Evolutionary conservation across 352 stramenopile genomes (phyloP).

Genomic region (Phytophthora boehmeriae): DNA sequence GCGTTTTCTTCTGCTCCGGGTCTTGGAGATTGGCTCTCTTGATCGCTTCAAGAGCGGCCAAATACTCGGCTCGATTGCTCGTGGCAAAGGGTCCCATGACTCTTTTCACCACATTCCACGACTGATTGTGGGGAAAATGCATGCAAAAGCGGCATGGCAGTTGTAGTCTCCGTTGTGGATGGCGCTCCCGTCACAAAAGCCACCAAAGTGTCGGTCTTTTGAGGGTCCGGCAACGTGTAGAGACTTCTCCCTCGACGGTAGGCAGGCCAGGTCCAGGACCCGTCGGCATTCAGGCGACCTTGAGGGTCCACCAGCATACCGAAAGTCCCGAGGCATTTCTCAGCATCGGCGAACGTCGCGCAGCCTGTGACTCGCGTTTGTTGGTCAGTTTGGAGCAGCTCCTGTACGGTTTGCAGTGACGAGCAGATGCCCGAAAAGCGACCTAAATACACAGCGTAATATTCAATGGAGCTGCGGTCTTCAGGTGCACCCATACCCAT

Average conservation of each 20-base stretch:
- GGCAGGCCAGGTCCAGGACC: conserved; percentile 8
- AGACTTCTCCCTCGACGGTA: background rate
- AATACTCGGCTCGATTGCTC: conserved; percentile 23
- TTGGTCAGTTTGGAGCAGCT: background rate
- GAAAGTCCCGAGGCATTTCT: background rate
- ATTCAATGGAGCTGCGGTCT: background rate
- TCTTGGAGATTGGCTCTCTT: conserved; percentile 20
- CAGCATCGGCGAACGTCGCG: conserved; percentile 4
- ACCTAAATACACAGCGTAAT: background rate
- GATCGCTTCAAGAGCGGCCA: conserved; percentile 17
- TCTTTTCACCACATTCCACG: conserved; percentile 5
- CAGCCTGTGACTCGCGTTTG: background rate
- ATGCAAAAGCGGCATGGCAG: conserved; percentile 10
- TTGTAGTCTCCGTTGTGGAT: conserved; percentile 7
- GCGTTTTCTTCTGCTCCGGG: conserved; percentile 7
- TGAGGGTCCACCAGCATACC: conserved; percentile 8
- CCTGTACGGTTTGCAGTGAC: background rate
- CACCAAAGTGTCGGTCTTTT: conserved; percentile 3
- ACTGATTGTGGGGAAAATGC: conserved; percentile 15
- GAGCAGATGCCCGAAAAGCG: conserved; percentile 11
- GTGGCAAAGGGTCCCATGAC: conserved; percentile 1
- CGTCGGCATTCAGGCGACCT: background rate
- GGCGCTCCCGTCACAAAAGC: conserved; percentile 23
- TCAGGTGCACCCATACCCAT: background rate
- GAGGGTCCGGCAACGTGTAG: background rate